phyloP scores from a whole-genome alignment of 768 basidiomycete species.

The Candolleomyces efflorescens region DNA sequence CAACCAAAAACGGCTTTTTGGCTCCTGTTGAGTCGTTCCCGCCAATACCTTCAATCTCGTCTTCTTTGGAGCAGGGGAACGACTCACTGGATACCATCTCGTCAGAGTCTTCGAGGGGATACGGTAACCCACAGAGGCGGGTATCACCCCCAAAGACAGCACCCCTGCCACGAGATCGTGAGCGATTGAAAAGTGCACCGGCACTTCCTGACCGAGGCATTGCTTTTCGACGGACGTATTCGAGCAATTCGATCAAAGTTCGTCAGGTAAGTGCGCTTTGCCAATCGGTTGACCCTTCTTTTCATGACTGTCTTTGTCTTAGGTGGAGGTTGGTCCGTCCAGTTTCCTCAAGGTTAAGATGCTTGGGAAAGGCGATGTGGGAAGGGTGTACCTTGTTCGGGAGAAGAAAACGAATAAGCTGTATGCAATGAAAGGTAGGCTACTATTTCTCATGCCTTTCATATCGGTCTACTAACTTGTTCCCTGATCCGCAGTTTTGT shows the following conservation, averaged over 20 bases:
- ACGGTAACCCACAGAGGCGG: constrained; percentile 30
- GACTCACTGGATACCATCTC: constrained; percentile 78
- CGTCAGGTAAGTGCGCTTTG: constrained; percentile 53
- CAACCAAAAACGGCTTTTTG: constrained; percentile 73
- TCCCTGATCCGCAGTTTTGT: constrained; percentile 66
- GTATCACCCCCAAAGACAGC: constrained; percentile 35
- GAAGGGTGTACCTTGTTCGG: constrained; percentile 94
- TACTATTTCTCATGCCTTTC: constrained; percentile 12
- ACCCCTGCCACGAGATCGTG: constrained; percentile 30
- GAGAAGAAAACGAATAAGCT: constrained; percentile 97
- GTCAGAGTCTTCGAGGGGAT: constrained; percentile 64
- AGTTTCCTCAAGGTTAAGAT: constrained; percentile 97
- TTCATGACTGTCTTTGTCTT: constrained; percentile 13
- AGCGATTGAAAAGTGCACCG: constrained; percentile 41
- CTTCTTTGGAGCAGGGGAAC: constrained; percentile 53
- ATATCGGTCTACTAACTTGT: constrained; percentile 4
- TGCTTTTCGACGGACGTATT: constrained; percentile 92
- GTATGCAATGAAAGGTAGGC: constrained; percentile 96
- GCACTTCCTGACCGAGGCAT: constrained; percentile 42
- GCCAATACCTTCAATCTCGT: constrained; percentile 47
- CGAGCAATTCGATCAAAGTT: constrained; percentile 96
- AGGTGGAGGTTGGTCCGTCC: constrained; percentile 93
- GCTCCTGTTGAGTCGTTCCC: constrained; percentile 64
- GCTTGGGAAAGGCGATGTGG: constrained; percentile 98
- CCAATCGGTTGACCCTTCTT: constrained; percentile 12